These are phyloP conservation scores for Ceratocystis ficicola DNA, from an alignment of 2,329 filamentous ascomycete genomes.

Conservation along the genomic window DNA sequence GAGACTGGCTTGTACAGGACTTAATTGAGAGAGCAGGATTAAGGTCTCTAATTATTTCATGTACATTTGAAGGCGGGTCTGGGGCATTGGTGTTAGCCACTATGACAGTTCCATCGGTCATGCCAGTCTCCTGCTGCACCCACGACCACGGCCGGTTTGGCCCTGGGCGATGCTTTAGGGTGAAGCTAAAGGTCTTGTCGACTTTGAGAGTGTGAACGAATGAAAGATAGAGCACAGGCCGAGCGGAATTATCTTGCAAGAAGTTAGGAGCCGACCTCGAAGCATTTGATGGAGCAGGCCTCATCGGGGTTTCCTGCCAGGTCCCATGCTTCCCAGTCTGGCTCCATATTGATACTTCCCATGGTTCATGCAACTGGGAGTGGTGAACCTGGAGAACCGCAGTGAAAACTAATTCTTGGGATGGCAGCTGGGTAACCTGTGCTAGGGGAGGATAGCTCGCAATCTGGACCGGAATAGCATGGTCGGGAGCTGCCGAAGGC, in stretches of 20 bases:
- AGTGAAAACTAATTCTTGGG: slow-evolving; percentile 45
- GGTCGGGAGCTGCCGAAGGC: slow-evolving; percentile 2
- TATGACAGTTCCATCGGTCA: slow-evolving; percentile 51
- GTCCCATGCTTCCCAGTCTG: slow-evolving; percentile 42
- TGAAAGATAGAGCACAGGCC: not conserved
- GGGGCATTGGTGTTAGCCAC: slow-evolving; percentile 31
- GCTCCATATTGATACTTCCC: slow-evolving; percentile 62
- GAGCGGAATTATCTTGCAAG: not conserved
- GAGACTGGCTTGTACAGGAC: slow-evolving; percentile 50
- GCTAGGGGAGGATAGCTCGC: slow-evolving; percentile 57
- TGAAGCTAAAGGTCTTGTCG: slow-evolving; percentile 38
- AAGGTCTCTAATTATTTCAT: slow-evolving; percentile 45
- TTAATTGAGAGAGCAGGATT: slow-evolving; percentile 44
- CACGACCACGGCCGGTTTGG: slow-evolving; percentile 52
- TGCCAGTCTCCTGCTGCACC: slow-evolving; percentile 52
- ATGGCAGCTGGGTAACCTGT: slow-evolving; percentile 52
- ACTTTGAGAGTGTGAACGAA: slow-evolving; percentile 19
- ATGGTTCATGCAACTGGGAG: slow-evolving; percentile 43
- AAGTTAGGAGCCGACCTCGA: not conserved
- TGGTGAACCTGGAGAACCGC: slow-evolving; percentile 56
- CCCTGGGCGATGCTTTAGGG: slow-evolving; percentile 52
- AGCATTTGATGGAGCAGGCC: slow-evolving; percentile 21
- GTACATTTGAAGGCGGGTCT: slow-evolving; percentile 33
- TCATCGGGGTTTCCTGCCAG: slow-evolving; percentile 40
- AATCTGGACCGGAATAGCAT: slow-evolving; percentile 11